Base-by-base conservation (phyloP, 139 green algal genomes). In the Bryopsis sp. region DNA sequence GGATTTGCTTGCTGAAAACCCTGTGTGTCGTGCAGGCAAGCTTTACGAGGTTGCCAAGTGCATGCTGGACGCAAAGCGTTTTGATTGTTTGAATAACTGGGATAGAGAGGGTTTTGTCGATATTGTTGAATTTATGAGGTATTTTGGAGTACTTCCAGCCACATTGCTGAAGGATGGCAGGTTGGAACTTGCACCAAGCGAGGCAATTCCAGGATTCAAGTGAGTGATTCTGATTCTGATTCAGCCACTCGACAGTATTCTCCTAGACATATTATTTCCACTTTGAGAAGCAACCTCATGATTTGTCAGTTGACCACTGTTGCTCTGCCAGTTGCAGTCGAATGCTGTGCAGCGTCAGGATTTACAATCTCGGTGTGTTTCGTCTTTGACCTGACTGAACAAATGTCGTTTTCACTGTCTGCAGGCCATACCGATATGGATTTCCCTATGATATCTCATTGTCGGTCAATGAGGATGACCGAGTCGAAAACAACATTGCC, bases 51-150 rank as follows among this genome's bases (percentile, higher is more conserved):
- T 8, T 5, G 62, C 54, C 3, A 54, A 69, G n/a, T 69, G 62
- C 62, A 58, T 69, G 62, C 3, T 19, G 6, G 62, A 69, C 26
- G 8, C 8, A 57, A 54, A 69, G 22, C 5, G 43, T 6, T 57
- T 29, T 8, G 37, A 57, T 5, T 69, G 62, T 35, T n/a, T 69
- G 36, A 8, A 22, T 24, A 24, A 69, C 43, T 24, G 3, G 3
- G 37, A 32, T 69, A 6, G 6, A 11, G 15, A 35, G n/a, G 5
- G 19, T 6, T 69, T 58, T 29, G 48, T 37, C n/a, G 62, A 69
- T 24, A 57, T 57, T 24, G 5, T 69, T 4, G 62, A 69, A 11
- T 69, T 69, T 36, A 69, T 69, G 62, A 54, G 62, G 15, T 69
- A 69, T 24, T 69, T 69, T 22, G 39, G 33, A 5, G 4, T 35